These are phyloP conservation scores for Pugionium cornutum DNA, from an alignment of 345 rosid species.

Conservation along the genomic window DNA sequence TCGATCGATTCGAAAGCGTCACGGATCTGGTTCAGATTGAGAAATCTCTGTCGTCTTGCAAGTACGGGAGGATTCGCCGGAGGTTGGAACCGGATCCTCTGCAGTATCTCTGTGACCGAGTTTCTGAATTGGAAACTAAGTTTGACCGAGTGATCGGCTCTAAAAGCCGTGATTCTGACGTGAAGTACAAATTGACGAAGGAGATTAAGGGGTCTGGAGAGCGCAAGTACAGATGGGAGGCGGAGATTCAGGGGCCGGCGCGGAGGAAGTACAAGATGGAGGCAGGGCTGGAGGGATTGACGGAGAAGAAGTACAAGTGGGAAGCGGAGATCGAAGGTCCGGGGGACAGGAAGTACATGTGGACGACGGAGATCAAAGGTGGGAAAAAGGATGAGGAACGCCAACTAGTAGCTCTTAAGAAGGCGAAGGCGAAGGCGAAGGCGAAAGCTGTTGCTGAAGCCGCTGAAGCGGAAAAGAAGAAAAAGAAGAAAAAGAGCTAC, in stretches of 20 bases:
- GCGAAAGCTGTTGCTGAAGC: slow-evolving; percentile 42
- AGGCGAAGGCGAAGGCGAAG: slow-evolving; percentile 38
- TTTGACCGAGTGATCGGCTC: slow-evolving; percentile 51
- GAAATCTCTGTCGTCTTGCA: slow-evolving; percentile 45
- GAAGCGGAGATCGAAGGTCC: slow-evolving; percentile 71
- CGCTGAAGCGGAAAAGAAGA: slow-evolving; percentile 50
- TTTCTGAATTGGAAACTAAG: slow-evolving; percentile 65
- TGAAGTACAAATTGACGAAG: slow-evolving; percentile 80
- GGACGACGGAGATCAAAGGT: slow-evolving; percentile 63
- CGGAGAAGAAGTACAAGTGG: slow-evolving; percentile 48
- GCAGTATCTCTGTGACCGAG: slow-evolving; percentile 60
- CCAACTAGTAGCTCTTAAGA: slow-evolving; percentile 18
- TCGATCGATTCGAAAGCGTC: slow-evolving; percentile 50
- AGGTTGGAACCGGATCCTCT: slow-evolving; percentile 45
- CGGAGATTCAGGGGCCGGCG: slow-evolving; percentile 54
- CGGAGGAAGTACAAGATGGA: slow-evolving; percentile 45
- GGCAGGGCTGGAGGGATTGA: slow-evolving; percentile 26
- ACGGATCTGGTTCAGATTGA: slow-evolving; percentile 66
- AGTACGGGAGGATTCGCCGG: slow-evolving; percentile 54
- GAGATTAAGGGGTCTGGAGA: slow-evolving; percentile 71
- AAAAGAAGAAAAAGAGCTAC: slow-evolving; percentile 41
- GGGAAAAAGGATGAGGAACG: slow-evolving; percentile 36
- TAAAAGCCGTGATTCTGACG: slow-evolving; percentile 44
- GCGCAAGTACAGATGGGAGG: slow-evolving; percentile 68
- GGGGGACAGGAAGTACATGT: slow-evolving; percentile 67